These are phyloP conservation scores for Tolypocladium endophyticum DNA, from an alignment of 2,329 filamentous ascomycete genomes.

Conservation along the genomic window DNA sequence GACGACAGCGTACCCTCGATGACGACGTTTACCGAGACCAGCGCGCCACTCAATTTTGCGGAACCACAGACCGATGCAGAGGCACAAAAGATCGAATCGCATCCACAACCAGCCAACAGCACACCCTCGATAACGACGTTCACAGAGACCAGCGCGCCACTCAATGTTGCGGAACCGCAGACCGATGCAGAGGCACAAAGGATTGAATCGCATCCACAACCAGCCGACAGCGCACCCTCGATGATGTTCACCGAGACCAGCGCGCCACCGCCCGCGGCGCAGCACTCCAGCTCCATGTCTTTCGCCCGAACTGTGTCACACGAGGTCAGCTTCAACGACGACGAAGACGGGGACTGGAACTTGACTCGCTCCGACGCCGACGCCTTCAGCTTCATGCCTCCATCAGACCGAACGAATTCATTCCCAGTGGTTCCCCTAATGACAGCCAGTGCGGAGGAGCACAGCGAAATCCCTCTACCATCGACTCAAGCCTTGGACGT, in stretches of 20 bases:
- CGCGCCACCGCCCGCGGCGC: constrained; percentile 25
- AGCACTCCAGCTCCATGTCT: constrained; percentile 51
- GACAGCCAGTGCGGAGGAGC: constrained; percentile 12
- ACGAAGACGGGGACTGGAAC: constrained; percentile 50
- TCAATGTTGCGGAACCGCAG: too few relatives aligned
- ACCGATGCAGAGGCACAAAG: too few relatives aligned
- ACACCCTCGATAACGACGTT: too few relatives aligned
- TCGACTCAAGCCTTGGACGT: constrained; percentile 43
- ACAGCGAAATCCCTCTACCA: constrained; percentile 28
- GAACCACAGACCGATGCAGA: constrained; percentile 4
- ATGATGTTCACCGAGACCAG: constrained; percentile 1
- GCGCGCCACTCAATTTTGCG: constrained; percentile 9
- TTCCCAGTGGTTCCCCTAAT: constrained; percentile 46
- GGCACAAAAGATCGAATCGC: constrained; percentile 5
- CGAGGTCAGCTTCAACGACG: constrained; percentile 47
- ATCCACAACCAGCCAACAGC: neutral
- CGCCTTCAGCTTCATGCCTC: constrained; percentile 49
- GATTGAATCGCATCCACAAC: too few relatives aligned
- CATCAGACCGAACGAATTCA: constrained; percentile 49
- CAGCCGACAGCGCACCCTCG: too few relatives aligned
- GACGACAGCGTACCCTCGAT: neutral
- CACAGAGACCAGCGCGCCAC: too few relatives aligned
- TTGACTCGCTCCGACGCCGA: constrained; percentile 41
- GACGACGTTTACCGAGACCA: neutral
- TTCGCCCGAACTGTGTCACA: constrained; percentile 55